These are phyloP conservation scores for Aquanectria penicillioides DNA, from an alignment of 2,329 filamentous ascomycete genomes.

Conservation along the genomic window DNA sequence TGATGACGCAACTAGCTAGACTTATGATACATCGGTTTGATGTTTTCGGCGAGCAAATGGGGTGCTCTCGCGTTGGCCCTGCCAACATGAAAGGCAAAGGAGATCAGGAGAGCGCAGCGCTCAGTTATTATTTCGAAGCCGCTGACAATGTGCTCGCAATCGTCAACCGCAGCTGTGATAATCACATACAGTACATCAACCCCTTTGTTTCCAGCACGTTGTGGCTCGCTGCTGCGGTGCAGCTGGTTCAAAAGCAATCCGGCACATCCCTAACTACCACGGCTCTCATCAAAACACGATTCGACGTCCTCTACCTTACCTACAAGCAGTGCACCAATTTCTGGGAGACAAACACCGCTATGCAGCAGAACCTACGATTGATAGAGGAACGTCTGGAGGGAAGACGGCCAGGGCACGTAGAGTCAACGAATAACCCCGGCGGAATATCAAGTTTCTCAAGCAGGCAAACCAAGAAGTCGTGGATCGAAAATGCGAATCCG, in stretches of 20 bases:
- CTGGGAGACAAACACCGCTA: conserved; percentile 39
- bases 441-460: too few relatives aligned
- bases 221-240: conserved; percentile 7
- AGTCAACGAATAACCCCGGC: too few relatives aligned
- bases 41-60: conserved; percentile 42
- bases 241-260: conserved; percentile 25
- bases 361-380: conserved; percentile 40
- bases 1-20: conserved; percentile 47
- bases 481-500: too few relatives aligned
- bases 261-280: not conserved
- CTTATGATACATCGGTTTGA: conserved; percentile 48
- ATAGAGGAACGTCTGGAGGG: conserved; percentile 38
- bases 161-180: not conserved
- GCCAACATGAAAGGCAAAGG: not conserved
- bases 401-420: not conserved
- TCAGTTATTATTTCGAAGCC: conserved; percentile 1
- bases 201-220: not conserved
- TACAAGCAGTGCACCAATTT: conserved; percentile 41
- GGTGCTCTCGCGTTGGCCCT: too few relatives aligned
- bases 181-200: conserved; percentile 5
- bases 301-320: conserved; percentile 31
- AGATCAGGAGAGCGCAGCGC: too few relatives aligned
- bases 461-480: too few relatives aligned
- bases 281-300: conserved; percentile 22
- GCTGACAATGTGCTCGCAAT: conserved; percentile 2